A percentile compares a stretch with the other conserved stretches of the same genome.
Conservation (phyloP, 257 asterid species). For the Solanum microdontum region DNA sequence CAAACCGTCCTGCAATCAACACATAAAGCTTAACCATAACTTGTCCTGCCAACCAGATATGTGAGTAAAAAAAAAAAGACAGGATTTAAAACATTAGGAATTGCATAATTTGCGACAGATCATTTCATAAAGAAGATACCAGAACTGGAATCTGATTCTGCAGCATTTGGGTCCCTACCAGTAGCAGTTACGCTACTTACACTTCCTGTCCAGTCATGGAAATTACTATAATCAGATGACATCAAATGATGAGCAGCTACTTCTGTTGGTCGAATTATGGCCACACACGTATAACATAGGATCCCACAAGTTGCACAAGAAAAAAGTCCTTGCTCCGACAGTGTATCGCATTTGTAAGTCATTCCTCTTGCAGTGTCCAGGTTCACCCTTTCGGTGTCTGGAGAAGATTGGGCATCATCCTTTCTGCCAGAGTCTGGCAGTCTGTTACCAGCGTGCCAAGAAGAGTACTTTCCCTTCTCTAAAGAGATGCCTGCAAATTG, state of each 20-base stretch:
- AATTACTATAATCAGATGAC: constrained; percentile 61
- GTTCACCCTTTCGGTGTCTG: constrained; percentile 20
- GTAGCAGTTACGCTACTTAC: constrained; percentile 16
- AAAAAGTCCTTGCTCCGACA: constrained; percentile 62
- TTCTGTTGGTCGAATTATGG: constrained; percentile 74
- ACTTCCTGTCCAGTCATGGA: constrained; percentile 36
- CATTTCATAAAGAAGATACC: constrained; percentile 23
- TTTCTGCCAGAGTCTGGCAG: constrained; percentile 9
- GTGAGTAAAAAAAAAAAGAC: not conserved
- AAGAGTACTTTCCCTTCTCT: constrained; percentile 20
- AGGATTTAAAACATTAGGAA: not conserved
- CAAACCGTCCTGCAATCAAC: constrained; percentile 29
- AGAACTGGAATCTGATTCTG: constrained; percentile 20
- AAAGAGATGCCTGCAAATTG: constrained; percentile 18
- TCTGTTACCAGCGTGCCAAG: constrained; percentile 24
- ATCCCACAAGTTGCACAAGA: constrained; percentile 98
- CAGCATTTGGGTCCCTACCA: constrained; percentile 21
- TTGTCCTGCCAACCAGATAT: not conserved
- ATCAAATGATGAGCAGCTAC: constrained; percentile 50
- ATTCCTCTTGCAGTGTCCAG: constrained; percentile 22
- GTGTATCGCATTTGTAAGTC: constrained; percentile 37
- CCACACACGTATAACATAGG: constrained; percentile 85
- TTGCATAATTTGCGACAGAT: not conserved
- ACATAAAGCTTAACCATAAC: not conserved
- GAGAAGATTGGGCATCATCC: constrained; percentile 7